These are phyloP conservation scores for Tetrapyrgos nigripes DNA, from an alignment of 1,284 basidiomycete species.

Conservation along the genomic window DNA sequence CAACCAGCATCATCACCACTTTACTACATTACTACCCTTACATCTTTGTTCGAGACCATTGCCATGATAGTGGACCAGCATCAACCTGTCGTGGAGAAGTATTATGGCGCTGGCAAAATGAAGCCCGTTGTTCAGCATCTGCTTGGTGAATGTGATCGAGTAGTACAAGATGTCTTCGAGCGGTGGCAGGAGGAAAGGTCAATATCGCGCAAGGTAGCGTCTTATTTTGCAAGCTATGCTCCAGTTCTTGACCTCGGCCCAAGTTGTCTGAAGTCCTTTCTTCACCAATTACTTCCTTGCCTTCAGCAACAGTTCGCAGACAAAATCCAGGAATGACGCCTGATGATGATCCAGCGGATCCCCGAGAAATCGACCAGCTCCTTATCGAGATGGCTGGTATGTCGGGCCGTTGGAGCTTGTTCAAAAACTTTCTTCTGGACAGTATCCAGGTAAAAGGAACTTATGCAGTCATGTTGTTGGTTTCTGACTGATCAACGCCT, in stretches of 20 bases:
- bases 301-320: constrained; percentile 40
- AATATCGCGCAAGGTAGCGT: constrained; percentile 71
- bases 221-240: neutral
- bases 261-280: constrained; percentile 57
- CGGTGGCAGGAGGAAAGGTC: constrained; percentile 91
- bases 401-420: constrained; percentile 91
- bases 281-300: constrained; percentile 46
- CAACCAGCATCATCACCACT: constrained; percentile 88
- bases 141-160: constrained; percentile 86
- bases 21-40: constrained; percentile 88
- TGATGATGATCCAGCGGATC: constrained; percentile 80
- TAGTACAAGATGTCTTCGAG: constrained; percentile 78
- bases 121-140: constrained; percentile 78
- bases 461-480: constrained; percentile 18
- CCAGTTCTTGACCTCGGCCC: constrained; percentile 9
- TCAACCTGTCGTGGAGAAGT: constrained; percentile 96
- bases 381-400: constrained; percentile 89
- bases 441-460: constrained; percentile 59
- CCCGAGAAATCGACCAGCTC: constrained; percentile 89
- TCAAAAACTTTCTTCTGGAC: constrained; percentile 86
- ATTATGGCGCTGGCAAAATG: constrained; percentile 93
- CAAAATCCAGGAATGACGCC: constrained; percentile 35
- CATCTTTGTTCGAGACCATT: constrained; percentile 92
- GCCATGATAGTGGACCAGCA: constrained; percentile 98
- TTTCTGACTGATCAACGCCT: neutral